These are phyloP conservation scores for Exophiala spinifera DNA, from an alignment of 2,329 filamentous ascomycete species.

Conservation along the genomic window DNA sequence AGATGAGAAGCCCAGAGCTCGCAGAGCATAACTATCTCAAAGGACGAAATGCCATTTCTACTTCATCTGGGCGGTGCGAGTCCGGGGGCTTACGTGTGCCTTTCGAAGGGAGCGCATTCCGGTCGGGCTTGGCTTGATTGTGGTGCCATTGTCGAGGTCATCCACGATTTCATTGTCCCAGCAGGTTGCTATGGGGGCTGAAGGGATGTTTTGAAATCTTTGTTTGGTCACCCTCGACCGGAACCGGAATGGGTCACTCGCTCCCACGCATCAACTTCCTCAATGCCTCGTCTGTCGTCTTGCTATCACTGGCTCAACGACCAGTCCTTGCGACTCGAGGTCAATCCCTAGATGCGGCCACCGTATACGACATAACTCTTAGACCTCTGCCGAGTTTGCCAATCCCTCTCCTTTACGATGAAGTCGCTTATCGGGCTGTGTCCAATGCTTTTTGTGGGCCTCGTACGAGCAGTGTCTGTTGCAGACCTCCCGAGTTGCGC, in stretches of 20 bases:
- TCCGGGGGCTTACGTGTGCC: too few relatives aligned
- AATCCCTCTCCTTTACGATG: slow-evolving; percentile 12
- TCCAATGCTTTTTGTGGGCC: slow-evolving; percentile 4
- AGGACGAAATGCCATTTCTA: too few relatives aligned
- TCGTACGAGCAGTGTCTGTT: slow-evolving; percentile 19
- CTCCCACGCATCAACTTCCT: not conserved
- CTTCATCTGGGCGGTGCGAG: too few relatives aligned
- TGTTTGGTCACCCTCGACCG: slow-evolving; percentile 20
- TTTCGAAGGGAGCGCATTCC: not conserved
- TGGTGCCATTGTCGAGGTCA: not conserved
- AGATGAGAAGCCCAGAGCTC: too few relatives aligned
- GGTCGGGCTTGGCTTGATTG: not conserved
- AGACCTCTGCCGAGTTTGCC: not conserved
- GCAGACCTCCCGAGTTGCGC: slow-evolving; percentile 26
- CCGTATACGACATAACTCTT: not conserved
- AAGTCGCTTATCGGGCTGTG: slow-evolving; percentile 6
- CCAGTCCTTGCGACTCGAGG: not conserved
- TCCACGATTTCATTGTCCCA: slow-evolving; percentile 13
- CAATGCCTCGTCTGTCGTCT: not conserved
- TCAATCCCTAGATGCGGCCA: slow-evolving; percentile 9
- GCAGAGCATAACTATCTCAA: too few relatives aligned
- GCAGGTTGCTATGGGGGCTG: slow-evolving; percentile 15
- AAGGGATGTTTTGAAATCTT: slow-evolving; percentile 17
- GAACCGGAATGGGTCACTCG: slow-evolving; percentile 2
- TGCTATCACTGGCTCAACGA: not conserved